Evolutionary conservation across 176 grass and related monocot genomes (phyloP), one percentile per base, ranked within the genome.

Genomic region (Phyllostachys edulis): DNA sequence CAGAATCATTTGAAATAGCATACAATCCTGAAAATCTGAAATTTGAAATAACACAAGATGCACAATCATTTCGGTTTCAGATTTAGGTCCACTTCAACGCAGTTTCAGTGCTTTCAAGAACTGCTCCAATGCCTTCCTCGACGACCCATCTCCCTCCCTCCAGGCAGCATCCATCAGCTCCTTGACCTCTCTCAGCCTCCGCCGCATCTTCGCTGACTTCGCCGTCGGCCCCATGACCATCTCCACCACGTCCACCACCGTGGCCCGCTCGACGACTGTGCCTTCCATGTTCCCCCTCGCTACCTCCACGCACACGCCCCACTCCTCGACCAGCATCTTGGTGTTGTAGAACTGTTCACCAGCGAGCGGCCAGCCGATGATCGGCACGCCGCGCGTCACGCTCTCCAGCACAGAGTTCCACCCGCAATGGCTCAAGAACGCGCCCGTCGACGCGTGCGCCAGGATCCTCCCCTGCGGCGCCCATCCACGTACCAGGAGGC

Each of bases 351-450:
- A 86, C 47, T 90, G 84, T 27, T 90, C 88, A 17, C 73, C 78
- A 57, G 46, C 51, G 9, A 90, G 73, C 11, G 88, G 74, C 47
- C 84, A 82, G 0, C 71, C 84, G 26, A 86, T 4, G 20, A 83
- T 16, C 7, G 84, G 84, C 74, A 87, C 74, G 21, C 88, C 88
- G 11, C 15, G 17, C 2, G 20, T 29, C 20, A 90, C 66, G 29
- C 73, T 77, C 40, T 90, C 88, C 55, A 73, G 79, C 59, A 47
- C 69, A 15, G 88, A 90, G 72, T 82, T 90, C 88, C 88, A 86
- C 5, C 88, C 88, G 4, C 88, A 85, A 64, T 90, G 88, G 5
- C 70, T 90, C 37, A 90, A 63, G 71, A 90, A 90, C 46, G 37
- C 83, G 7, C 88, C 79, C 1, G 75, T 78, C 21, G 84, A 57